These are phyloP conservation scores for Fusarium armeniacum DNA, from an alignment of 2,329 filamentous ascomycete species.

Conservation along the genomic window DNA sequence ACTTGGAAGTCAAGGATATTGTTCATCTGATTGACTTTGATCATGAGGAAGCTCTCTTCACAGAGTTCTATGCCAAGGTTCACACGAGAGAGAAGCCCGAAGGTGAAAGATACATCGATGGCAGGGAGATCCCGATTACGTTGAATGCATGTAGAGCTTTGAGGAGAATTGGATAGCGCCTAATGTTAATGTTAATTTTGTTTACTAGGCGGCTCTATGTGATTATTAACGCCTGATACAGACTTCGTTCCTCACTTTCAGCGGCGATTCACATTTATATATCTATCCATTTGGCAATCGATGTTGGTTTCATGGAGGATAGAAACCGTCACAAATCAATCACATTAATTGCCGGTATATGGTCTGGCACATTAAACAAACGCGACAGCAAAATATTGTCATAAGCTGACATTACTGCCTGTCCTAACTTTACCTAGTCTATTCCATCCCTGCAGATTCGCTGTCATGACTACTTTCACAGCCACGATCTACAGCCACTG, in stretches of 20 bases:
- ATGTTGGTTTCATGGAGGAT: too few relatives aligned
- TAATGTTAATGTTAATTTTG: not conserved
- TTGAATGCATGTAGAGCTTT: not conserved
- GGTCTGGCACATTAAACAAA: too few relatives aligned
- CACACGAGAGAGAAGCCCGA: not conserved
- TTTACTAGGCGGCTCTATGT: too few relatives aligned
- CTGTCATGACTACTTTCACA: not conserved
- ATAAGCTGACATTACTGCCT: too few relatives aligned
- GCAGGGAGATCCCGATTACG: rapidly evolving
- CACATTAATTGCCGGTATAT: too few relatives aligned
- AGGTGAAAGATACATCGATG: not conserved
- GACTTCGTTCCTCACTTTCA: too few relatives aligned
- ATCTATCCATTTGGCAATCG: too few relatives aligned
- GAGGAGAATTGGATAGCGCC: not conserved
- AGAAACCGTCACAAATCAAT: too few relatives aligned
- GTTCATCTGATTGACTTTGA: not conserved
- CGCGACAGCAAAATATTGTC: too few relatives aligned
- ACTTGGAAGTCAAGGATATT: not conserved
- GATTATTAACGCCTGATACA: too few relatives aligned
- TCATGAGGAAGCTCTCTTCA: not conserved
- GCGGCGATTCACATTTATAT: too few relatives aligned
- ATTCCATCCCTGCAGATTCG: not conserved
- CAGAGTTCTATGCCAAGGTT: not conserved
- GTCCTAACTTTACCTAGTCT: too few relatives aligned
- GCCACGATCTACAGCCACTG: not conserved